Evolutionary conservation across 2,329 filamentous ascomycete genomes (phyloP).

Genomic region (Endothia cerciana): DNA sequence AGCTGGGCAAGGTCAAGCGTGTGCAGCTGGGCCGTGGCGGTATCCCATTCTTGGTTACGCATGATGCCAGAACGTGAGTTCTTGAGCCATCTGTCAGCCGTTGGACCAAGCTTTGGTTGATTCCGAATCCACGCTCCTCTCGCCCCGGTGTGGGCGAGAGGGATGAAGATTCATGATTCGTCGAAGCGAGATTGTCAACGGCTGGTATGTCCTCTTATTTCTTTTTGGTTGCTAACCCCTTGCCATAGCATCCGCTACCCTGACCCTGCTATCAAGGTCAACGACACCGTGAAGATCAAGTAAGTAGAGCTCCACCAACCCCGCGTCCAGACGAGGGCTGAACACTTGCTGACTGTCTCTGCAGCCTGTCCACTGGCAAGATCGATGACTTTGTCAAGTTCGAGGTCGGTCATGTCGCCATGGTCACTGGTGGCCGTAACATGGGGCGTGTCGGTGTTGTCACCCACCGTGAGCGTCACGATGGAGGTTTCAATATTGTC

Average conservation of each 20-base stretch:
- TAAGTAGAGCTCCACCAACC: constrained; percentile 12
- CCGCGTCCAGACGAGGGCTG: too few relatives aligned
- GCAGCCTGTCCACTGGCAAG: constrained; percentile 83
- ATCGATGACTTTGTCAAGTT: constrained; percentile 98
- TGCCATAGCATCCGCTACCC: constrained; percentile 92
- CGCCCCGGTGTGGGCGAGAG: neutral
- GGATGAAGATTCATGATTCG: constrained; percentile 27
- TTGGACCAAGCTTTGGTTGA: constrained; percentile 99
- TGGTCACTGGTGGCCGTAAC: constrained; percentile 99
- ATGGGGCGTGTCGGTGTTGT: constrained; percentile 99
- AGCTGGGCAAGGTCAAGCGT: constrained; percentile 99
- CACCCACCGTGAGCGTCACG: constrained; percentile 99
- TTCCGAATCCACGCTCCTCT: constrained; percentile 50
- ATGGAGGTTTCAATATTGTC: constrained; percentile 99
- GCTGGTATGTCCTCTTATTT: constrained; percentile 55
- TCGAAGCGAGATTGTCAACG: constrained; percentile 49
- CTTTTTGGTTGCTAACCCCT: constrained; percentile 45
- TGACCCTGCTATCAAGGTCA: constrained; percentile 98
- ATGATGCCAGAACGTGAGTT: constrained; percentile 99
- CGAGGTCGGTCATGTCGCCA: constrained; percentile 96
- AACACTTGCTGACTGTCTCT: neutral
- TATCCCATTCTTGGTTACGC: constrained; percentile 99
- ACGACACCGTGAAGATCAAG: constrained; percentile 99
- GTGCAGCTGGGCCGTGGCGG: constrained; percentile 99
- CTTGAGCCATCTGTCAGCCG: constrained; percentile 98